Evolutionary conservation across 768 basidiomycete species (phyloP).

Genomic region (Neoboletus magnificus): DNA sequence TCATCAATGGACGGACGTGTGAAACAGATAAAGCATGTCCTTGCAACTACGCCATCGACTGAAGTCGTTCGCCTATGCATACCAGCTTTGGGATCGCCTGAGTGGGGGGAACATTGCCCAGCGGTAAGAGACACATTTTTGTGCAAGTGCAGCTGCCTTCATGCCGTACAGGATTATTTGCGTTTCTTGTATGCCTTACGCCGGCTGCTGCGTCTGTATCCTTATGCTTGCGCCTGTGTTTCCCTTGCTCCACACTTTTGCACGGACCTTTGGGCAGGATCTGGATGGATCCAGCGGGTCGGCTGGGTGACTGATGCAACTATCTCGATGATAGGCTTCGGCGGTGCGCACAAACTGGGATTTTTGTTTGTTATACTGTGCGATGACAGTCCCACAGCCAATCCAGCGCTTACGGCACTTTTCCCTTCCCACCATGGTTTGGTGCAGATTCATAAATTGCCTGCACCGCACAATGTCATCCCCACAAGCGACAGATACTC

Average conservation of each 20-base stretch:
- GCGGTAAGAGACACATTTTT: slow-evolving; percentile 41
- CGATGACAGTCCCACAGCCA: slow-evolving; percentile 43
- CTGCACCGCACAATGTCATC: slow-evolving; percentile 67
- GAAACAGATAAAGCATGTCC: slow-evolving; percentile 27
- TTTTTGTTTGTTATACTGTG: not conserved
- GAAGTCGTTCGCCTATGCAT: slow-evolving; percentile 57
- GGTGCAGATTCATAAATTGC: slow-evolving; percentile 72
- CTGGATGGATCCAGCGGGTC: slow-evolving; percentile 73
- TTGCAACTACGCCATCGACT: slow-evolving; percentile 32
- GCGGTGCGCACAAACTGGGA: slow-evolving; percentile 48
- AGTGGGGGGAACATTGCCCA: slow-evolving; percentile 63
- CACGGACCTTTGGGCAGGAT: slow-evolving; percentile 53
- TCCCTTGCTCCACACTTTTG: slow-evolving; percentile 65
- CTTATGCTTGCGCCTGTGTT: slow-evolving; percentile 63
- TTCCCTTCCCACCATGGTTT: slow-evolving; percentile 90
- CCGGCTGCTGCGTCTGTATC: slow-evolving; percentile 51
- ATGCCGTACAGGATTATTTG: slow-evolving; percentile 53
- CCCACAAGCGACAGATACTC: slow-evolving; percentile 84
- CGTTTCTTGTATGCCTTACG: slow-evolving; percentile 72
- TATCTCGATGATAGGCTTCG: slow-evolving; percentile 73
- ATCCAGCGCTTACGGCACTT: slow-evolving; percentile 66
- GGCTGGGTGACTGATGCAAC: slow-evolving; percentile 78
- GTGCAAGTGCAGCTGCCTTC: not conserved
- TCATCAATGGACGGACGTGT: slow-evolving; percentile 23
- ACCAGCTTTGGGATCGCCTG: slow-evolving; percentile 55